Evolutionary conservation across 208 protist species (phyloP).

Genomic region (Angomonas ambiguus): DNA sequence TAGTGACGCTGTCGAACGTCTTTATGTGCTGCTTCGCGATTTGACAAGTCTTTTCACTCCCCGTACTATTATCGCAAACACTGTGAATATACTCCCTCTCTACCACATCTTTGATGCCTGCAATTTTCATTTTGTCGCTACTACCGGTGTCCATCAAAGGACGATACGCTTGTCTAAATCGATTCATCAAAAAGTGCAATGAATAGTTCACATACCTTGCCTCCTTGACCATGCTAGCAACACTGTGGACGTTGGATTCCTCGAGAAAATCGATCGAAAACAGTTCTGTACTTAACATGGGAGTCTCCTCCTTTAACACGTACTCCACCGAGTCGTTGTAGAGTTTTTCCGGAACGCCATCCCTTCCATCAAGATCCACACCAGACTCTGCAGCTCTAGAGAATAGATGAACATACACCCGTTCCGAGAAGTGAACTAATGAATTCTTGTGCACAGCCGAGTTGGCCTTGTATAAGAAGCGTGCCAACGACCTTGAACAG

Average conservation of each 20-base stretch:
- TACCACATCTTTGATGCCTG: conserved; percentile 19
- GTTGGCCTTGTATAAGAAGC: conserved; percentile 63
- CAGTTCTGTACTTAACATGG: conserved; percentile 50
- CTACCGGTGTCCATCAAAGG: conserved; percentile 17
- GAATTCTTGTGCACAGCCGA: conserved; percentile 28
- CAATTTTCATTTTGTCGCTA: conserved; percentile 3
- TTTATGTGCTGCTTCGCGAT: conserved; percentile 25
- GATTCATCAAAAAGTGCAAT: conserved; percentile 37
- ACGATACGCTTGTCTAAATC: conserved; percentile 40
- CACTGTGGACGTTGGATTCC: conserved; percentile 66
- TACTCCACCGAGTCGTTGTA: conserved; percentile 40
- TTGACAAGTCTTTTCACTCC: conserved; percentile 14
- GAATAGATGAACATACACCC: conserved; percentile 36
- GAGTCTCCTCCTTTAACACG: conserved; percentile 29
- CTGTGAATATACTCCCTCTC: conserved; percentile 39
- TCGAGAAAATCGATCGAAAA: conserved; percentile 70
- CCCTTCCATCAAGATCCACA: conserved; percentile 20
- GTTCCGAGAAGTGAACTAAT: conserved; percentile 26
- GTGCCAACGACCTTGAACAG: conserved; percentile 62
- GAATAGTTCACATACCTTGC: conserved; percentile 67
- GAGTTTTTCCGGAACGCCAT: conserved; percentile 26
- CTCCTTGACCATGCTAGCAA: conserved; percentile 50
- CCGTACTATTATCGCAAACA: conserved; percentile 21
- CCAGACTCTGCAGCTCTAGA: neutral
- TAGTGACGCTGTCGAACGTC: conserved; percentile 39